These are phyloP conservation scores for Hyaloscypha hepaticicola DNA, from an alignment of 495 filamentous ascomycete genomes.

Conservation along the genomic window DNA sequence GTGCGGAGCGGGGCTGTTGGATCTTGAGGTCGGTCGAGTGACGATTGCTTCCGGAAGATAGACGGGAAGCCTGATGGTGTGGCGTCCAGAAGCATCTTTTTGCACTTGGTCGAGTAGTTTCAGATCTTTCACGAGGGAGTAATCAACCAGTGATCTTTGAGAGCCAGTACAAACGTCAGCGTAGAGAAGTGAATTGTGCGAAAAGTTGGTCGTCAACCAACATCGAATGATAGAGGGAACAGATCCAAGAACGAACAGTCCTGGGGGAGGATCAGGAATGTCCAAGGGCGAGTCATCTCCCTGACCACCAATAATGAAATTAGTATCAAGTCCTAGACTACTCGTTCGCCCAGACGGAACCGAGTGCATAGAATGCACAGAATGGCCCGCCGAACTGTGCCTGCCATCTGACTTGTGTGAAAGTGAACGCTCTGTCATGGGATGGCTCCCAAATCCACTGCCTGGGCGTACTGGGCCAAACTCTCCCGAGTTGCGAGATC, in stretches of 20 bases:
- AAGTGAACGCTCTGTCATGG: slow-evolving; percentile 72
- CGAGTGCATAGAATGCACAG: slow-evolving; percentile 65
- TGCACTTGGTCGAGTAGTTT: slow-evolving; percentile 66
- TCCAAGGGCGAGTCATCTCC: slow-evolving; percentile 64
- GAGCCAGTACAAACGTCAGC: slow-evolving; percentile 92
- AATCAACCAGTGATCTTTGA: slow-evolving; percentile 75
- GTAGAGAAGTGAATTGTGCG: slow-evolving; percentile 82
- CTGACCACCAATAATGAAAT: slow-evolving; percentile 60
- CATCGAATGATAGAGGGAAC: slow-evolving; percentile 93
- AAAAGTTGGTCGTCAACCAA: slow-evolving; percentile 86
- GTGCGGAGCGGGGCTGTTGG: slow-evolving; percentile 71
- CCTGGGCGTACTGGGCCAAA: slow-evolving; percentile 72
- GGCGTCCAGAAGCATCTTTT: slow-evolving; percentile 57
- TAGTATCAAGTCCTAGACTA: slow-evolving; percentile 77
- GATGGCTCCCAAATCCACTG: slow-evolving; percentile 78
- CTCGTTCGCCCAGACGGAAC: slow-evolving; percentile 72
- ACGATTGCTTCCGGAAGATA: slow-evolving; percentile 90
- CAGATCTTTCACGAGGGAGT: slow-evolving; percentile 67
- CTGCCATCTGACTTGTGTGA: slow-evolving; percentile 98
- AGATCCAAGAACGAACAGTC: slow-evolving; percentile 76
- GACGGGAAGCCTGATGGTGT: slow-evolving; percentile 72
- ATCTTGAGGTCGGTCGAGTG: slow-evolving; percentile 68
- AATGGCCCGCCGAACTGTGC: slow-evolving; percentile 86
- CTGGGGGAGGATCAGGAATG: slow-evolving; percentile 72
- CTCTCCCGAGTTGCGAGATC: slow-evolving; percentile 76